Evolutionary conservation across 2,329 filamentous ascomycete genomes (phyloP).

Genomic region (Tympanopsis confertula): DNA sequence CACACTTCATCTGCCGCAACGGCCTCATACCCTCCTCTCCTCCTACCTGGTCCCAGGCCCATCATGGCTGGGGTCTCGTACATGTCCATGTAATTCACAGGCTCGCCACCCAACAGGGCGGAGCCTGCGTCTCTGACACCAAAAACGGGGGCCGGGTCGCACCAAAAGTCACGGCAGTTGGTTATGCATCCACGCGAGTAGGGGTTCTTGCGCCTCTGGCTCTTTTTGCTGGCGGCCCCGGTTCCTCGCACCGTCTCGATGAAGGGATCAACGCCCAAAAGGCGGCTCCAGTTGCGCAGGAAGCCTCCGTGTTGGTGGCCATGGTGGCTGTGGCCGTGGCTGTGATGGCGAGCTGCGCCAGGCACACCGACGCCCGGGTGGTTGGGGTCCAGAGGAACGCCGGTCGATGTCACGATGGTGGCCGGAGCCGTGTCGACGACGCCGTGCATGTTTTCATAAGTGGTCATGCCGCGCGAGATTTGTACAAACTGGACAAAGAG

Average conservation of each 20-base stretch:
- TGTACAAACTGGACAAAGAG: slow-evolving; percentile 88
- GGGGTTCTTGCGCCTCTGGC: slow-evolving; percentile 58
- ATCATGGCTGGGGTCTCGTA: slow-evolving; percentile 74
- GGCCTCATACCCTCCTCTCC: slow-evolving; percentile 48
- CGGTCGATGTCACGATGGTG: slow-evolving; percentile 68
- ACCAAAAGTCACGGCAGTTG: slow-evolving; percentile 96
- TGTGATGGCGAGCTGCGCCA: slow-evolving; percentile 23
- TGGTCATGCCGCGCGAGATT: slow-evolving; percentile 84
- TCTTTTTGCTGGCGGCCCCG: slow-evolving; percentile 40
- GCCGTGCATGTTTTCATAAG: slow-evolving; percentile 90
- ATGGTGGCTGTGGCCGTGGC: slow-evolving; percentile 26
- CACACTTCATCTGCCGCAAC: slow-evolving; percentile 47
- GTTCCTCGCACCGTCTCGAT: slow-evolving; percentile 78
- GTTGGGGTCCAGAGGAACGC: slow-evolving; percentile 55
- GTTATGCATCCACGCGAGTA: slow-evolving; percentile 71
- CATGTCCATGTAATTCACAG: slow-evolving; percentile 77
- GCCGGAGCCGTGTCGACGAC: slow-evolving; percentile 56
- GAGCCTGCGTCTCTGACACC: slow-evolving; percentile 61
- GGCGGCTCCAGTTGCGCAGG: slow-evolving; percentile 67
- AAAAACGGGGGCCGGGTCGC: slow-evolving; percentile 74
- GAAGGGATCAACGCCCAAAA: slow-evolving; percentile 87
- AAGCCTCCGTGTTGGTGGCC: slow-evolving; percentile 49
- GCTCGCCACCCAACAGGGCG: slow-evolving; percentile 65
- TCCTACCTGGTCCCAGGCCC: slow-evolving; percentile 33
- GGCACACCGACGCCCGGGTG: slow-evolving; percentile 53